Conservation (phyloP, 352 stramenopile species). For the Phytophthora citrophthora region DNA sequence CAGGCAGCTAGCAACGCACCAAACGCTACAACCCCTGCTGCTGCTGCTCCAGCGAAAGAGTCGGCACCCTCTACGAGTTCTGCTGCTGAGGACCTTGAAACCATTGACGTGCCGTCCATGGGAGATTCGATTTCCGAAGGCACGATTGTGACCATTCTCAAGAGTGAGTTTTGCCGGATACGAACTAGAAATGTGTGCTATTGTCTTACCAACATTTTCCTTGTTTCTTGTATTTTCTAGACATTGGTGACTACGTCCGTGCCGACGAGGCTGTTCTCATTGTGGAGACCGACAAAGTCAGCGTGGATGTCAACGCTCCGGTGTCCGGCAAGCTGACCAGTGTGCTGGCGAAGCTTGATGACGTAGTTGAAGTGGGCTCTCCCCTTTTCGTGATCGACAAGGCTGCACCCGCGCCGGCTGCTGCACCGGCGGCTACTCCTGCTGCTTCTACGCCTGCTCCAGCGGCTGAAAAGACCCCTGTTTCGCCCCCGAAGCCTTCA, state of each 20-base stretch:
- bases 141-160: constrained; percentile 93
- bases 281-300: constrained; percentile 99
- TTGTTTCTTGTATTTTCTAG: constrained; percentile 32
- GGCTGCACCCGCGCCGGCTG: constrained; percentile 29
- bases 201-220: neutral
- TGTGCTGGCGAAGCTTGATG: constrained; percentile 94
- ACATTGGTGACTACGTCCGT: constrained; percentile 95
- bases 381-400: constrained; percentile 49
- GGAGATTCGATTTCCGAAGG: constrained; percentile 98
- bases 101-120: constrained; percentile 90
- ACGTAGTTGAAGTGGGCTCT: constrained; percentile 95
- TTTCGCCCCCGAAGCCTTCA: constrained; percentile 31
- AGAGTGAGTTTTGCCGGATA: constrained; percentile 51
- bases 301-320: constrained; percentile 92
- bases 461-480: constrained; percentile 25
- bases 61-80: constrained; percentile 15
- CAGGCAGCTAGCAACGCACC: constrained; percentile 33
- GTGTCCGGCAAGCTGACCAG: constrained; percentile 93
- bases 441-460: constrained; percentile 18
- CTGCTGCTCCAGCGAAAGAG: constrained; percentile 27
- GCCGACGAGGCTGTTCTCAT: constrained; percentile 97
- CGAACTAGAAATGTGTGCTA: neutral
- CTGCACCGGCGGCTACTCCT: constrained; percentile 22
- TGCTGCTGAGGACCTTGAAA: constrained; percentile 57
- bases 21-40: constrained; percentile 16